A percentile compares a stretch with the other conserved stretches of the same genome.
Conservation (phyloP, 495 filamentous ascomycete species). For the Aspergillus biplanus region DNA sequence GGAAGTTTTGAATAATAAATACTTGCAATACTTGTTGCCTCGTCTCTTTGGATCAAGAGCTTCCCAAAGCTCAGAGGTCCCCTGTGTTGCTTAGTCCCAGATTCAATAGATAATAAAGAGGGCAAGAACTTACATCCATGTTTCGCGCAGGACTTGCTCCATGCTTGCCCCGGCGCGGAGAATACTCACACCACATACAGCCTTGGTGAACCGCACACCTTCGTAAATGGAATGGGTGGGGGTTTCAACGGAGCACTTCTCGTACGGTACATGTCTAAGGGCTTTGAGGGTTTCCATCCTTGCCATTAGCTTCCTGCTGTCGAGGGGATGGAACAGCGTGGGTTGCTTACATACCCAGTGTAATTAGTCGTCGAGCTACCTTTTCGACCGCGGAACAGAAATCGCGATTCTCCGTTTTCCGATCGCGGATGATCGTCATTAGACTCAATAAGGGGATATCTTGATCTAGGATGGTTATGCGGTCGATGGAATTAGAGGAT, state of each 20-base stretch:
- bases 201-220: slow-evolving; percentile 19
- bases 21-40: slow-evolving; percentile 22
- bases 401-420: slow-evolving; percentile 12
- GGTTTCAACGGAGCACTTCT: slow-evolving; percentile 16
- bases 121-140: slow-evolving; percentile 18
- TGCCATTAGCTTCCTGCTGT: background rate
- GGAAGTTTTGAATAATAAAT: slow-evolving; percentile 29
- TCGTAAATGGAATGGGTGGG: slow-evolving; percentile 19
- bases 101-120: background rate
- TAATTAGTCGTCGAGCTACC: slow-evolving; percentile 18
- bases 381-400: slow-evolving; percentile 25
- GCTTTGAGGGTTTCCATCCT: slow-evolving; percentile 2
- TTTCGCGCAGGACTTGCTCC: slow-evolving; percentile 25
- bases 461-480: slow-evolving; percentile 22
- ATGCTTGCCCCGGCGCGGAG: slow-evolving; percentile 28
- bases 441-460: slow-evolving; percentile 20
- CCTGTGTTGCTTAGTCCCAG: background rate
- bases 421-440: slow-evolving; percentile 28
- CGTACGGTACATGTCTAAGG: slow-evolving; percentile 20
- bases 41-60: slow-evolving; percentile 30
- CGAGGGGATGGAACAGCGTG: background rate
- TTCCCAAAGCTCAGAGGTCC: slow-evolving; percentile 26
- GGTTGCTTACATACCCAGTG: slow-evolving; percentile 8
- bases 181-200: slow-evolving; percentile 28
- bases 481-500: slow-evolving; percentile 3